Conservation (phyloP, 106 monocot species). For the Acorus gramineus region DNA sequence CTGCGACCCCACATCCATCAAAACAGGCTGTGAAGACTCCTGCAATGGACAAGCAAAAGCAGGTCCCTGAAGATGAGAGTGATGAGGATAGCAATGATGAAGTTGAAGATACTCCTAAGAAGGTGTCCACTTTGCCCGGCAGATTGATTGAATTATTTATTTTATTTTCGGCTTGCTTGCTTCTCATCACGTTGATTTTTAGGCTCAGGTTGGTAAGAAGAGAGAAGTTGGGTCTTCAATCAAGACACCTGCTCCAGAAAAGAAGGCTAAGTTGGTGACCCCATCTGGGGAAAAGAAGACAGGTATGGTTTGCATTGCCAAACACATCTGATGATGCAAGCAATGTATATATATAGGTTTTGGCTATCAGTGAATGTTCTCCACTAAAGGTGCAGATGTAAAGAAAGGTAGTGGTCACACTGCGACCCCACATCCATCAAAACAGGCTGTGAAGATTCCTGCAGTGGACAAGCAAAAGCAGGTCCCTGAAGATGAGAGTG, state of each 20-base stretch:
- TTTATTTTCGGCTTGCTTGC: background rate
- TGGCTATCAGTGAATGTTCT: background rate
- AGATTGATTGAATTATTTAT: background rate
- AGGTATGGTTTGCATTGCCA: slow-evolving; percentile 13
- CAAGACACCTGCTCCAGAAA: slow-evolving; percentile 40
- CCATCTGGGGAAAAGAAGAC: slow-evolving; percentile 33
- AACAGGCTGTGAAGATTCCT: slow-evolving; percentile 47
- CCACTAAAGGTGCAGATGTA: slow-evolving; percentile 21
- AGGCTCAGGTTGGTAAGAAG: slow-evolving; percentile 35
- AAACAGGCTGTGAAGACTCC: slow-evolving; percentile 54
- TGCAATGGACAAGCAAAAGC: slow-evolving; percentile 40
- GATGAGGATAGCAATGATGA: slow-evolving; percentile 57
- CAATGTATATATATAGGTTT: background rate
- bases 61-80: slow-evolving; percentile 48
- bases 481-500: slow-evolving; percentile 47
- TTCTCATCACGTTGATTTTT: background rate
- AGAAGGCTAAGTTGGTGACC: slow-evolving; percentile 42
- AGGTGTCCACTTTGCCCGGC: background rate
- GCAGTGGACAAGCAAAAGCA: slow-evolving; percentile 45
- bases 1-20: slow-evolving; percentile 55
- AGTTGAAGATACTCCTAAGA: slow-evolving; percentile 40
- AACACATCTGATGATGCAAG: background rate
- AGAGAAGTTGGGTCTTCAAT: slow-evolving; percentile 21
- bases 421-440: slow-evolving; percentile 62
- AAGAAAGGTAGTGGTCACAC: slow-evolving; percentile 44